Evolutionary conservation across 345 rosid genomes (phyloP).

Genomic region (Eutrema heterophyllum): DNA sequence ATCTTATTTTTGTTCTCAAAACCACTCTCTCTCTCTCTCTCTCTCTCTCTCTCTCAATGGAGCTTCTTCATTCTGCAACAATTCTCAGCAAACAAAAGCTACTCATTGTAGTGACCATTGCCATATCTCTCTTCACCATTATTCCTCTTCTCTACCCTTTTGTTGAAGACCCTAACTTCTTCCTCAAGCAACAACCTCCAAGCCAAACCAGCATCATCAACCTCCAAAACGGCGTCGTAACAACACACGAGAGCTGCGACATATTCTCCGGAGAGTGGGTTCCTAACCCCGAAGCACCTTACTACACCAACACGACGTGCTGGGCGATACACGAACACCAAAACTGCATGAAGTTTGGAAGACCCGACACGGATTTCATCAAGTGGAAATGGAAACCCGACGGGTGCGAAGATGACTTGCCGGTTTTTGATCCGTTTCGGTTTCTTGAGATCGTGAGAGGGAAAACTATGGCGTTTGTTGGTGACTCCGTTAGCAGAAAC

Average conservation of each 20-base stretch:
- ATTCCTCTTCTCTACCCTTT: conserved; percentile 34
- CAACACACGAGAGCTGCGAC: conserved; percentile 37
- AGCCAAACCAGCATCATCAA: conserved; percentile 19
- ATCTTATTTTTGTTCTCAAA: background rate
- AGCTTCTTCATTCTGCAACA: conserved; percentile 29
- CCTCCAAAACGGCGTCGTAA: conserved; percentile 7
- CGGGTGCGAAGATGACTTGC: conserved; percentile 51
- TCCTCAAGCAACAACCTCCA: conserved; percentile 28
- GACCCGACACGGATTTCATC: conserved; percentile 65
- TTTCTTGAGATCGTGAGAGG: conserved; percentile 68
- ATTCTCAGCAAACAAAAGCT: conserved; percentile 28
- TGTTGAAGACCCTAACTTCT: conserved; percentile 33
- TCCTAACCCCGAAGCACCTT: conserved; percentile 62
- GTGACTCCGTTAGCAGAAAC: conserved; percentile 86
- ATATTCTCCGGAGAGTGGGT: conserved; percentile 87
- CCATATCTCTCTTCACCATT: conserved; percentile 27
- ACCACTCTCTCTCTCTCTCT: background rate
- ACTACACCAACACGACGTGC: conserved; percentile 81
- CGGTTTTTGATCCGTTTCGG: conserved; percentile 62
- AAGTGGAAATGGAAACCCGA: conserved; percentile 87
- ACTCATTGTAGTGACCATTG: conserved; percentile 22
- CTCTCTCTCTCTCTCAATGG: conserved; percentile 28
- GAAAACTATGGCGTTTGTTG: conserved; percentile 81
- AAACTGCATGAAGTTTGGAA: conserved; percentile 87
- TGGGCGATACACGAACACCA: conserved; percentile 98